Conservation (phyloP, 1,284 basidiomycete genomes). For the Taiwanofungus camphoratus region DNA sequence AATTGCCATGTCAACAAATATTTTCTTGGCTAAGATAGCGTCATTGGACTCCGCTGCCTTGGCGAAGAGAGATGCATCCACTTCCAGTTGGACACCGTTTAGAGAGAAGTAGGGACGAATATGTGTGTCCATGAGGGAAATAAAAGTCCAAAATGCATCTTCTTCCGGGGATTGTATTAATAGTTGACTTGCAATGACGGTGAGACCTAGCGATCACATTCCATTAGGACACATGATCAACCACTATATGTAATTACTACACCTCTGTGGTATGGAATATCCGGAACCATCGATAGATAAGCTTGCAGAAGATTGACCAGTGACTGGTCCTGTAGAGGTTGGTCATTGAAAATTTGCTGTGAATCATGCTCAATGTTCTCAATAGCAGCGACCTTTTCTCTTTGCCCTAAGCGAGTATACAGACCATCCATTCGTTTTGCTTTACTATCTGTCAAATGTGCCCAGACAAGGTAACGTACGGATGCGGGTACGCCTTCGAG, state of each 20-base stretch:
- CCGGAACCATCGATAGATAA: conserved; percentile 77
- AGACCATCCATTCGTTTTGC: conserved; percentile 64
- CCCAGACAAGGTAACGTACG: conserved; percentile 84
- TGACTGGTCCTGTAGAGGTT: conserved; percentile 49
- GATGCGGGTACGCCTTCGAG: conserved; percentile 81
- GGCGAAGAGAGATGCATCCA: conserved; percentile 76
- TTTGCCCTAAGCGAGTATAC: conserved; percentile 58
- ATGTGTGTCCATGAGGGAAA: conserved; percentile 77
- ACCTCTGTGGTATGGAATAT: conserved; percentile 66
- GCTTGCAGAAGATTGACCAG: conserved; percentile 61
- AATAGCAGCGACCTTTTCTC: conserved; percentile 50
- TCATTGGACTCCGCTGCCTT: conserved; percentile 71
- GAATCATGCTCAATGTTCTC: conserved; percentile 62
- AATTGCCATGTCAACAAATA: conserved; percentile 63
- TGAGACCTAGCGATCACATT: conserved; percentile 53
- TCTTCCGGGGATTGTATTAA: conserved; percentile 83
- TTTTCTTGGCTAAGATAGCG: conserved; percentile 53
- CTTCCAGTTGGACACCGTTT: conserved; percentile 68
- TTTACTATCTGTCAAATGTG: conserved; percentile 71
- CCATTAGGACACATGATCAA: background rate
- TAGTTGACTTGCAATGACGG: conserved; percentile 72
- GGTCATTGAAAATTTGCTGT: conserved; percentile 42
- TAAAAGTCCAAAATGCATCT: conserved; percentile 92
- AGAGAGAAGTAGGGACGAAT: conserved; percentile 77
- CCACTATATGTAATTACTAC: no score